Conservation (phyloP, 169 alveolate genomes). For the Plasmodium reichenowi region DNA sequence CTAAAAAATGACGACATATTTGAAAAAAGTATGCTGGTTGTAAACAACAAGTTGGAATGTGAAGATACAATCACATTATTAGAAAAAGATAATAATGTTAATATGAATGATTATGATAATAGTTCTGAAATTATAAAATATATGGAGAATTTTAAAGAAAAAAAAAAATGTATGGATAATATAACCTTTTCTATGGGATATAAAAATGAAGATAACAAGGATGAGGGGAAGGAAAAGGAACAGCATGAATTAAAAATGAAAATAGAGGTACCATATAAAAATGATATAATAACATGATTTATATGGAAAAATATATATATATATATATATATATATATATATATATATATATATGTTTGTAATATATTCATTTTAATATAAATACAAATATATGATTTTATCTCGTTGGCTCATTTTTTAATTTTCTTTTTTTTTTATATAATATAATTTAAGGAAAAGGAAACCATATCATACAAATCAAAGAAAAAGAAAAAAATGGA, state of each 20-base stretch:
- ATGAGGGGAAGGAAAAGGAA: neutral
- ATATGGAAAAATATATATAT: slow-evolving; percentile 19
- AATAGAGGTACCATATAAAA: slow-evolving; percentile 1
- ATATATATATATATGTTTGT: neutral
- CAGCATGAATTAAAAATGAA: slow-evolving; percentile 7
- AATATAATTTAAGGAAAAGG: slow-evolving; percentile 35
- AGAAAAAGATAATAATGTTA: neutral
- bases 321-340: neutral
- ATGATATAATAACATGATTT: neutral
- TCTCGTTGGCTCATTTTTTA: neutral
- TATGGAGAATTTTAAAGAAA: slow-evolving; percentile 54
- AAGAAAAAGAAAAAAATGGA: slow-evolving; percentile 67
- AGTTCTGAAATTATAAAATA: slow-evolving; percentile 59
- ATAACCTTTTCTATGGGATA: slow-evolving; percentile 21
- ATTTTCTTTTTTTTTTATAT: neutral
- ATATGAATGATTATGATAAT: slow-evolving; percentile 21
- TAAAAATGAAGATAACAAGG: slow-evolving; percentile 11
- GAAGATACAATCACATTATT: neutral
- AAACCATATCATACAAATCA: slow-evolving; percentile 51
- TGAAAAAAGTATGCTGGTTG: slow-evolving; percentile 22
- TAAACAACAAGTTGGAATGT: neutral
- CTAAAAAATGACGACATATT: slow-evolving; percentile 45
- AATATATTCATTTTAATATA: no score
- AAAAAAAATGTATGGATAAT: slow-evolving; percentile 43
- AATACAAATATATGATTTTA: no score